Conservation (phyloP, 768 basidiomycete species). For the Russula ochroleuca region DNA sequence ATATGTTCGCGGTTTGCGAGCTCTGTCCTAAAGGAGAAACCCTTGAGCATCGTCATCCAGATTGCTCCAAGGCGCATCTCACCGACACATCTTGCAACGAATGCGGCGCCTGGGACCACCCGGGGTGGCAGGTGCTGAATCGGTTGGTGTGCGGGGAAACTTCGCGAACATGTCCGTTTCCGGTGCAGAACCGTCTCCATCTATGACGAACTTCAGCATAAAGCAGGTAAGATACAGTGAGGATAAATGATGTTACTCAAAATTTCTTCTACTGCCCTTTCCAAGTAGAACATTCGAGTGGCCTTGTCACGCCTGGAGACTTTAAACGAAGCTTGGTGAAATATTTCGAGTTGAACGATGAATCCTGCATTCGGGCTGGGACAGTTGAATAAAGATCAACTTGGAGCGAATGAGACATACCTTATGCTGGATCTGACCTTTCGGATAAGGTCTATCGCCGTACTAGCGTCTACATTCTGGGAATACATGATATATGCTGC, state of each 20-base stretch:
- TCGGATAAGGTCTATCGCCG: slow-evolving; percentile 66
- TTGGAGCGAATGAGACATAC: slow-evolving; percentile 43
- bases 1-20: slow-evolving; percentile 90
- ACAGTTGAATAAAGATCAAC: slow-evolving; percentile 11
- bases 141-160: slow-evolving; percentile 60
- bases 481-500: slow-evolving; percentile 88
- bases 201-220: slow-evolving; percentile 37
- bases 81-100: slow-evolving; percentile 91
- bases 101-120: slow-evolving; percentile 60
- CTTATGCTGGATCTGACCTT: slow-evolving; percentile 62
- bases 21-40: slow-evolving; percentile 51
- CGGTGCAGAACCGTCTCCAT: slow-evolving; percentile 66
- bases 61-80: slow-evolving; percentile 24
- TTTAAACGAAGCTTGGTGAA: slow-evolving; percentile 65
- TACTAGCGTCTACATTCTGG: slow-evolving; percentile 48
- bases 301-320: slow-evolving; percentile 63
- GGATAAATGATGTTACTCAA: slow-evolving; percentile 54
- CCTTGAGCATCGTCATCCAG: background rate
- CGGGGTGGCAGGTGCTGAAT: slow-evolving; percentile 59
- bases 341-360: slow-evolving; percentile 73
- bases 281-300: slow-evolving; percentile 80
- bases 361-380: slow-evolving; percentile 84
- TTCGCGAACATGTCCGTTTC: slow-evolving; percentile 73
- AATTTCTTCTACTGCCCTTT: slow-evolving; percentile 65
- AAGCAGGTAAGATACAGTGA: background rate